Evolutionary conservation across 2,329 filamentous ascomycete genomes (phyloP).

Genomic region (Fusarium globosum): DNA sequence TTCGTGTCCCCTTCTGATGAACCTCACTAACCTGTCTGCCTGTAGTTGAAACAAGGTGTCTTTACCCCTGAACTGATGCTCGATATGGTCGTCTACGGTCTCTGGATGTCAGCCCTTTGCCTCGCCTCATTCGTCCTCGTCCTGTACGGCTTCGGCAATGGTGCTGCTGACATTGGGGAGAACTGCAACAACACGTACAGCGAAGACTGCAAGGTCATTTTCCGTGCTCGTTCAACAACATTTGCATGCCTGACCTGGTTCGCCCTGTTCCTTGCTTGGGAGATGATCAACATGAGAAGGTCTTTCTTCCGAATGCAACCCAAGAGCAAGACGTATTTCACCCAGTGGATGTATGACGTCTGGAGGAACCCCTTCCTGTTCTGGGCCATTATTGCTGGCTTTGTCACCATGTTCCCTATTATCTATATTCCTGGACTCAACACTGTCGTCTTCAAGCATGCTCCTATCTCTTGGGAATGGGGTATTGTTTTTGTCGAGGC

Average conservation of each 20-base stretch:
- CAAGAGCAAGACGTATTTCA: slow-evolving; percentile 67
- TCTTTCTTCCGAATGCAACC: slow-evolving; percentile 80
- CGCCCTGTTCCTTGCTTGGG: slow-evolving; percentile 79
- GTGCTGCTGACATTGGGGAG: slow-evolving; percentile 62
- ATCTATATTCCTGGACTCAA: slow-evolving; percentile 70
- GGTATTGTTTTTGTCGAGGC: slow-evolving; percentile 66
- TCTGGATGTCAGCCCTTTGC: slow-evolving; percentile 73
- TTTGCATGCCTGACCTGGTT: slow-evolving; percentile 81
- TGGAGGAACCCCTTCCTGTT: slow-evolving; percentile 80
- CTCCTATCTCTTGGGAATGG: slow-evolving; percentile 70
- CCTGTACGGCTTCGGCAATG: slow-evolving; percentile 61
- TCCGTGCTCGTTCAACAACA: slow-evolving; percentile 76
- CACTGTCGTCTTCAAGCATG: slow-evolving; percentile 67
- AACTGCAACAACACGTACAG: slow-evolving; percentile 70
- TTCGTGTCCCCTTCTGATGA: too few relatives aligned
- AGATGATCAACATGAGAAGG: slow-evolving; percentile 76
- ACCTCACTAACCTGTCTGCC: background rate
- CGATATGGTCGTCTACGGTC: slow-evolving; percentile 74
- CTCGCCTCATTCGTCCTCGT: slow-evolving; percentile 64
- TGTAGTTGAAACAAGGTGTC: slow-evolving; percentile 60
- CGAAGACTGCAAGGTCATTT: slow-evolving; percentile 67
- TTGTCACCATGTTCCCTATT: slow-evolving; percentile 60
- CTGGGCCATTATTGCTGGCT: slow-evolving; percentile 63
- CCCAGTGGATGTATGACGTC: slow-evolving; percentile 73
- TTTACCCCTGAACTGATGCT: slow-evolving; percentile 73